phyloP scores from a whole-genome alignment of 371 early-diverging fungal species.

The Capillidium rhysosporum region DNA sequence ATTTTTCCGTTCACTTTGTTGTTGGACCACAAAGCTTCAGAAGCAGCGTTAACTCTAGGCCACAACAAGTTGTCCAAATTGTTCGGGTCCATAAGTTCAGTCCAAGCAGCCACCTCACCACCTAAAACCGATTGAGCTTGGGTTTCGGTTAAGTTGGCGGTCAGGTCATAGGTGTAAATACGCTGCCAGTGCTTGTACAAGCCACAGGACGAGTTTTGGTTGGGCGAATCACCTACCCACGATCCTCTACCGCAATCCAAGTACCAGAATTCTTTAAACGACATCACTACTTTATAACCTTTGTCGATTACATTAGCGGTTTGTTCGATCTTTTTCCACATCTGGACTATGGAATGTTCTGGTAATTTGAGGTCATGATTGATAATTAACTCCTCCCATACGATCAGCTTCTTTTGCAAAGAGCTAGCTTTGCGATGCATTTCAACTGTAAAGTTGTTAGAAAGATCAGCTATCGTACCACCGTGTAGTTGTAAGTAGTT shows the following conservation, averaged over 20 bases:
- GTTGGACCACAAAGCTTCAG: conserved; percentile 56
- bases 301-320: not conserved
- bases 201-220: conserved; percentile 49
- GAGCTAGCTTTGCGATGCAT: conserved; percentile 12
- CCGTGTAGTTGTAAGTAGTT: conserved; percentile 5
- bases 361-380: conserved; percentile 18
- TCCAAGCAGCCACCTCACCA: conserved; percentile 46
- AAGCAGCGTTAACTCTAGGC: conserved; percentile 47
- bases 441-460: conserved; percentile 11
- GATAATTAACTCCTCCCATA: conserved; percentile 26
- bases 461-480: conserved; percentile 2
- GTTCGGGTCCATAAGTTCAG: conserved; percentile 40
- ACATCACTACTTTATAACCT: not conserved
- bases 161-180: conserved; percentile 43
- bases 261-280: not conserved
- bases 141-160: not conserved
- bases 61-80: conserved; percentile 40
- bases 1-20: conserved; percentile 28
- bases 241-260: conserved; percentile 13
- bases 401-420: conserved; percentile 23
- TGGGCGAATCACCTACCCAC: conserved; percentile 52
- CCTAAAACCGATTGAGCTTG: conserved; percentile 20
- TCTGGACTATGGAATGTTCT: conserved; percentile 10
- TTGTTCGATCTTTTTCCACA: not conserved
- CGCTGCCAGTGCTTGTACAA: conserved; percentile 68